phyloP scores from a whole-genome alignment of 2,329 filamentous ascomycete genomes.

The Penicillium sp. region DNA sequence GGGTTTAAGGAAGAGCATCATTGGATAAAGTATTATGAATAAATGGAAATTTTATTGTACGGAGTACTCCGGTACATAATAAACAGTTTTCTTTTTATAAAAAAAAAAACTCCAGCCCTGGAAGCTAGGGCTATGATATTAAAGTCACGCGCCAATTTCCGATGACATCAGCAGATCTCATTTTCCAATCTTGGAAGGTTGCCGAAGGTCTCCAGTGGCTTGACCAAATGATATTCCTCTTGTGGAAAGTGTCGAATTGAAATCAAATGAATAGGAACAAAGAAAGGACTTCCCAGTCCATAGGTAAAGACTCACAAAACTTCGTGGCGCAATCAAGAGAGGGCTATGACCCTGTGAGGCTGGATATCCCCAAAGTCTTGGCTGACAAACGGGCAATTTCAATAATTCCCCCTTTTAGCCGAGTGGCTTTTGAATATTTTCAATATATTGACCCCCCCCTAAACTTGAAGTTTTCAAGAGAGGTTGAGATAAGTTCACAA shows the following conservation, averaged over 20 bases:
- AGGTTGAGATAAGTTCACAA: not conserved
- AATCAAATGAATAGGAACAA: too few species aligned
- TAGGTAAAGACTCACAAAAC: not conserved
- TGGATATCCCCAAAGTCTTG: not conserved
- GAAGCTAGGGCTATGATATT: not conserved
- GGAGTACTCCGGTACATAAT: too few species aligned
- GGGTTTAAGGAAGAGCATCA: constrained; percentile 58
- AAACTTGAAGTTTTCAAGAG: not conserved
- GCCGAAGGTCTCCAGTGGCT: not conserved
- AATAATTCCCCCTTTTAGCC: constrained; percentile 2
- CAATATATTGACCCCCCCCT: not conserved
- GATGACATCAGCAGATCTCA: not conserved
- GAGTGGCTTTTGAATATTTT: not conserved
- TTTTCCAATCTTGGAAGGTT: not conserved
- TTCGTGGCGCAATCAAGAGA: not conserved
- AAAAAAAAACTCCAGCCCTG: too few species aligned
- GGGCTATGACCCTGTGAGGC: constrained; percentile 2
- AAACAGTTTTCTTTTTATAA: too few species aligned
- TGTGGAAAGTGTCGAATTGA: too few species aligned
- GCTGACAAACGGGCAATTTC: not conserved
- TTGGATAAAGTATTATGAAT: constrained; percentile 23
- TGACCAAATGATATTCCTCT: too few species aligned
- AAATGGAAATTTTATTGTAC: too few species aligned
- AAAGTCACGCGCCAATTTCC: not conserved
- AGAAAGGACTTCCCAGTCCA: too few species aligned